Percentiles rank a stretch among this genome's conserved stretches.
Conservation (phyloP, 139 green algal species). For the Chlorella vulgaris region DNA sequence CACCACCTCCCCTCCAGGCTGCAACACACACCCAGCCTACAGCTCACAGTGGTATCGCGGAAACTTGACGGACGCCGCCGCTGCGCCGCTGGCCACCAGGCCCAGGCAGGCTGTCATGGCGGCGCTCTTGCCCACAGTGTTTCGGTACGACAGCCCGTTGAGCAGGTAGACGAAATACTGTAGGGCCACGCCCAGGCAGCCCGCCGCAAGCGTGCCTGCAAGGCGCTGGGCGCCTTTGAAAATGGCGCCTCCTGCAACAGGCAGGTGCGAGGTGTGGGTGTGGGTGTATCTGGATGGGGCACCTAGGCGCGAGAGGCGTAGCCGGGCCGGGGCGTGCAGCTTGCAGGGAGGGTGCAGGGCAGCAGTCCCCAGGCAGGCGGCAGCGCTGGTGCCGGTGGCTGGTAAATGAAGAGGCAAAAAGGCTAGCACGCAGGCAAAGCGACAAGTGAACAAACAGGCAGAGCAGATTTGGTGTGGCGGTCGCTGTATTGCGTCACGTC, state of each 20-base stretch:
- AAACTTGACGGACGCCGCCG: neutral
- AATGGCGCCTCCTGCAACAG: constrained; percentile 19
- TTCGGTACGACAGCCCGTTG: constrained; percentile 30
- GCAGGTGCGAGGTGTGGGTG: no score
- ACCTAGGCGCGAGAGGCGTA: no score
- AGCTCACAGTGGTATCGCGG: constrained; percentile 21
- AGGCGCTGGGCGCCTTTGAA: constrained; percentile 30
- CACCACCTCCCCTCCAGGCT: no score
- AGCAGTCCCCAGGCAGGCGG: neutral
- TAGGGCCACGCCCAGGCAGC: neutral
- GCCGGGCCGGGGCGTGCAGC: no score
- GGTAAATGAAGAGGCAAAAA: neutral
- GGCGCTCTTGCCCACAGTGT: neutral
- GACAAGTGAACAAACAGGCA: no score
- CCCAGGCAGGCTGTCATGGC: constrained; percentile 16
- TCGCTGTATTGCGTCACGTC: neutral
- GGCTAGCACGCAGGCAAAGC: no score
- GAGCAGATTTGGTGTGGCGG: neutral
- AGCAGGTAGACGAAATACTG: constrained; percentile 7
- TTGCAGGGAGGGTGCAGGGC: neutral
- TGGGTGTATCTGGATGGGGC: neutral
- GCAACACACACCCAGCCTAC: neutral
- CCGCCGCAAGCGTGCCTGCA: neutral
- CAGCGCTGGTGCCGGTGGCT: neutral
- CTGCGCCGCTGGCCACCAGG: neutral